Conservation (phyloP, 1,284 basidiomycete genomes). For the Cutaneotrichosporon sp. region DNA sequence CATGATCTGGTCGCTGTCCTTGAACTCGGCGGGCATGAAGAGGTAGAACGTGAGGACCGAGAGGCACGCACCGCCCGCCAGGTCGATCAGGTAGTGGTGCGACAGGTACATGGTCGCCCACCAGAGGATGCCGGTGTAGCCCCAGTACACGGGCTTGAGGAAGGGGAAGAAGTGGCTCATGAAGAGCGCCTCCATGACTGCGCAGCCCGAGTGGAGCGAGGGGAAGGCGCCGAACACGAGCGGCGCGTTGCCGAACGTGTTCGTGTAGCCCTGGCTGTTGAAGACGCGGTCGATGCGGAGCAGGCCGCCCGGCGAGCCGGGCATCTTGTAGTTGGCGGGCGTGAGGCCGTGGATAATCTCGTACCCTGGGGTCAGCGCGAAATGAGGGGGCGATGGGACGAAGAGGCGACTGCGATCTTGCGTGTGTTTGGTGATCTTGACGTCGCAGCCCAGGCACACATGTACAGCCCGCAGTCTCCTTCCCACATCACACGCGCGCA, state of each 20-base stretch:
- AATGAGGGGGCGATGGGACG: neutral
- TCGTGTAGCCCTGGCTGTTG: constrained; percentile 72
- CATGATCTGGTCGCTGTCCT: constrained; percentile 61
- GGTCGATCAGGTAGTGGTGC: constrained; percentile 97
- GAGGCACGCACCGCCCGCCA: constrained; percentile 89
- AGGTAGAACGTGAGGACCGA: constrained; percentile 85
- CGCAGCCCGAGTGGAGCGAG: constrained; percentile 84
- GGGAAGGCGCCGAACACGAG: constrained; percentile 98
- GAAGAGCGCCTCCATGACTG: constrained; percentile 91
- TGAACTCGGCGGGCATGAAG: constrained; percentile 77
- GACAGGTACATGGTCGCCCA: constrained; percentile 99
- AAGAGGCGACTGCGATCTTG: too few relatives aligned
- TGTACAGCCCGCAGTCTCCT: neutral
- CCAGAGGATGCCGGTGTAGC: constrained; percentile 84
- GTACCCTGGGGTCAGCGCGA: constrained; percentile 68
- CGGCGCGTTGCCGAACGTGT: constrained; percentile 82
- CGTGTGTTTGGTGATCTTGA: too few relatives aligned
- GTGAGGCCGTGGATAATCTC: constrained; percentile 96
- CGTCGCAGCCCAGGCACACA: too few relatives aligned
- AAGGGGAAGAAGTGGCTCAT: constrained; percentile 92
- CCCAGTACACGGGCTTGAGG: constrained; percentile 68
- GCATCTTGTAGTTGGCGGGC: constrained; percentile 88
- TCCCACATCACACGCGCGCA: neutral
- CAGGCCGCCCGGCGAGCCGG: constrained; percentile 89
- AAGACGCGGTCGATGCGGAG: constrained; percentile 90